Base-by-base conservation (phyloP, 768 basidiomycete genomes). In the Trametes villosa region DNA sequence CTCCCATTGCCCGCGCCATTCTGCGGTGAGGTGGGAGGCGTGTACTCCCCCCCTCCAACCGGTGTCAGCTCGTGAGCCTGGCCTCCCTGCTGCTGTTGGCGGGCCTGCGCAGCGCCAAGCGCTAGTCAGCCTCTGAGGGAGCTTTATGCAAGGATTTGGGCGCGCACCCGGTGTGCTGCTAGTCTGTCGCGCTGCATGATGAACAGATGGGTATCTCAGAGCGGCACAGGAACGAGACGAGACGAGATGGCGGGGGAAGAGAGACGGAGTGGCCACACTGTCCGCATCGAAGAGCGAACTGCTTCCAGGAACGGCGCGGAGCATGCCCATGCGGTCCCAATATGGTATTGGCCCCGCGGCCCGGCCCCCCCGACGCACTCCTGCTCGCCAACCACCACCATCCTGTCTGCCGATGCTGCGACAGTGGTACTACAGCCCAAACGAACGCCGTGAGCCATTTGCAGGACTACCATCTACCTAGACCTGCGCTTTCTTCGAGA, bases 61-160 rank as follows among this genome's bases (percentile, higher is more conserved):
- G 65, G 67, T 9, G 70, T 57, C 75, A 76, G 70, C 66, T 76
- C 75, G 41, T 73, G 70, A 38, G 65, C 67, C 34, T 63, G 53
- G 51, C 59, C 55, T n/a, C 51, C 65, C 42, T 70, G 68, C 2
- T 69, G 67, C 33, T 65, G 70, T 54, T 72, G 58, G 59, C 71
- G 71, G 20, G 73, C 73, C 73, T 75, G 58, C 41, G 51, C n/a
- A 31, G 26, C 31, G 31, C 36, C 40, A 22, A 53, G 49, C 20
- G 22, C 9, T 18, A 31, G 58, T 57, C 59, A 62, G 64, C 55
- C 45, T 46, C 53, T 12, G 42, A 47, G 42, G n/a, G 30, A 22
- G 30, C 15, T 22, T 15, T 46, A 38, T 24, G n/a, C 9, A 38
- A 41, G n/a, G n/a, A n/a, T n/a, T n/a, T n/a, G n/a, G n/a, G n/a